Percentiles rank a stretch among this genome's conserved stretches.
Conservation (phyloP, 1,139 yeast genomes). For the Candida sp. region DNA sequence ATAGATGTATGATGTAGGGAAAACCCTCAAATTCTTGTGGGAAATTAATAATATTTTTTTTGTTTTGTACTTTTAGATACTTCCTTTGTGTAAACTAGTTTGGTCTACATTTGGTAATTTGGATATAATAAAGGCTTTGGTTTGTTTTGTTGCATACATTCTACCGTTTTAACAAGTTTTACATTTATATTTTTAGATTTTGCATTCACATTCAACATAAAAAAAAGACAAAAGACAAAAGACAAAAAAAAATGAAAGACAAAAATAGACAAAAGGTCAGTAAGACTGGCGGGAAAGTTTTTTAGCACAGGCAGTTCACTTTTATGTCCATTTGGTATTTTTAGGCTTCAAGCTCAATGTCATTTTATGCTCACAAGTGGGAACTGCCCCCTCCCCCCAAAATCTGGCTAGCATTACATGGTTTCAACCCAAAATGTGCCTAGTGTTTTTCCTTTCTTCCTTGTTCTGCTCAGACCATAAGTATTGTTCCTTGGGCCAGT, state of each 20-base stretch:
- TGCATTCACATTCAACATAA: background rate
- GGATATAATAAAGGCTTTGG: background rate
- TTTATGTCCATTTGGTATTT: background rate
- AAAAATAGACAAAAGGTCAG: background rate
- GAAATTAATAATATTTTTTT: background rate
- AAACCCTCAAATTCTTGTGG: constrained; percentile 1
- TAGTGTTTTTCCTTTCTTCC: no score
- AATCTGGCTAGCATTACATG: background rate
- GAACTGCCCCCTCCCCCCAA: no score
- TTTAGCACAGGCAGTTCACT: background rate
- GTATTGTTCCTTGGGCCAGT: no score
- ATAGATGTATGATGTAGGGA: constrained; percentile 1
- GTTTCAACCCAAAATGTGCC: background rate
- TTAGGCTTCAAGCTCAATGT: background rate
- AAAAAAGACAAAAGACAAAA: background rate
- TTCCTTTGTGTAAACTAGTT: constrained; percentile 1
- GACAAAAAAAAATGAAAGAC: background rate
- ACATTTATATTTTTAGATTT: background rate
- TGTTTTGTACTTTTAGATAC: background rate
- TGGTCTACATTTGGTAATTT: constrained; percentile 3
- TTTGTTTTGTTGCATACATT: background rate
- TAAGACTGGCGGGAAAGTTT: background rate
- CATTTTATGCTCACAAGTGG: background rate
- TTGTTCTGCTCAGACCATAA: no score
- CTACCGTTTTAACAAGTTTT: background rate